These are phyloP conservation scores for Talaromyces liani DNA, from an alignment of 495 filamentous ascomycete genomes.

Conservation along the genomic window DNA sequence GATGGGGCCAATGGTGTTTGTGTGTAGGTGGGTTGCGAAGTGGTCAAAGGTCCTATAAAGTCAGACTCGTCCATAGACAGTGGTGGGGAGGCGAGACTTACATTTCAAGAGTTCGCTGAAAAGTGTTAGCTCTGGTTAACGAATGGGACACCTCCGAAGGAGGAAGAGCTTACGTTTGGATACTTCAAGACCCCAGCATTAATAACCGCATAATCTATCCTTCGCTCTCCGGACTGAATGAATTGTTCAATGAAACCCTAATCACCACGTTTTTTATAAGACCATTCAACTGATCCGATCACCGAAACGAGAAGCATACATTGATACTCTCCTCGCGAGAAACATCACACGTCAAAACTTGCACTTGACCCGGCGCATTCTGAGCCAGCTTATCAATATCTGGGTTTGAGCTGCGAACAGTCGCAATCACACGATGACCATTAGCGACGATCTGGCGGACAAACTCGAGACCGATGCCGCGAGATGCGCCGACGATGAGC, in stretches of 20 bases:
- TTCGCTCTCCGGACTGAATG: background rate
- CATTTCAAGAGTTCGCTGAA: conserved; percentile 45
- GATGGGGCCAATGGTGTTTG: conserved; percentile 6
- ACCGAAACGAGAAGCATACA: conserved; percentile 18
- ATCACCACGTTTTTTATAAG: background rate
- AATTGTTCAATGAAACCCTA: conserved; percentile 7
- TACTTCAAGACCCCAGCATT: conserved; percentile 54
- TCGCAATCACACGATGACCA: conserved; percentile 45
- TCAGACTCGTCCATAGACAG: too few species aligned
- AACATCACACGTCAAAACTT: conserved; percentile 45
- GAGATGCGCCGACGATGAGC: conserved; percentile 48
- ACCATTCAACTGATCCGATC: background rate
- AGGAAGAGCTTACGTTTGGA: conserved; percentile 36
- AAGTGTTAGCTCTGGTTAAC: conserved; percentile 8
- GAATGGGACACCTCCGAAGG: background rate
- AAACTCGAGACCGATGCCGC: conserved; percentile 53
- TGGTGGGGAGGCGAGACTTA: too few species aligned
- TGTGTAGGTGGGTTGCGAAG: conserved; percentile 6
- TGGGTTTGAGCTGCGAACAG: conserved; percentile 34
- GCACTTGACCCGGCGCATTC: conserved; percentile 26
- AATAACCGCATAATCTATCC: conserved; percentile 43
- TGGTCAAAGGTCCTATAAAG: conserved; percentile 6
- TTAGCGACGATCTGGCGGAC: conserved; percentile 38
- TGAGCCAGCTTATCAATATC: conserved; percentile 34
- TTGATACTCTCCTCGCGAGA: conserved; percentile 41